A percentile compares a stretch with the other conserved stretches of the same genome.
Evolutionary conservation across 169 alveolate species (phyloP).

Genomic region (Babesia divergens): DNA sequence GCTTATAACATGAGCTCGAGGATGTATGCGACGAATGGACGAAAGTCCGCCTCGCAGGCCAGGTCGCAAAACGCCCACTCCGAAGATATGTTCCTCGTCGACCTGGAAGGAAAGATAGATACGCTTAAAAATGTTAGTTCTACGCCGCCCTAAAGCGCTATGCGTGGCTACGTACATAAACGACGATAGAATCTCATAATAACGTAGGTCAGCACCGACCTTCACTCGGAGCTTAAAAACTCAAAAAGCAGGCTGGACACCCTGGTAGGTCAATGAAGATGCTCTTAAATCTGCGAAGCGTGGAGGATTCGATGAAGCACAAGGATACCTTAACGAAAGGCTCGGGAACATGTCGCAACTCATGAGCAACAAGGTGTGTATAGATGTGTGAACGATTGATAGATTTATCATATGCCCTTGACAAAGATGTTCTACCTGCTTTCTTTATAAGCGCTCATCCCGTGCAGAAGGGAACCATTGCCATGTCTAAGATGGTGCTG

Average conservation of each 20-base stretch:
- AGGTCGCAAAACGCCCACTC: neutral
- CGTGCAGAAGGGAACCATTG: conserved; percentile 5
- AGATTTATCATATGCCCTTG: neutral
- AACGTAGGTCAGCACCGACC: conserved; percentile 54
- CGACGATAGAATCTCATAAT: neutral
- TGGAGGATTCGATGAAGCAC: conserved; percentile 57
- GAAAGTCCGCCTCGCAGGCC: conserved; percentile 29
- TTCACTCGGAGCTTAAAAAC: conserved; percentile 47
- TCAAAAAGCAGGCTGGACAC: conserved; percentile 32
- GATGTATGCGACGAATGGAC: conserved; percentile 15
- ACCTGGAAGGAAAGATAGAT: conserved; percentile 55
- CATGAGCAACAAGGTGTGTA: conserved; percentile 36
- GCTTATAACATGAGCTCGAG: neutral
- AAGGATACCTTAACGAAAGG: conserved; percentile 27
- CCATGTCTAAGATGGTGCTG: conserved; percentile 13
- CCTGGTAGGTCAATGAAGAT: conserved; percentile 13
- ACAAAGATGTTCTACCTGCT: neutral
- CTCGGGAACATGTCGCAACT: conserved; percentile 47
- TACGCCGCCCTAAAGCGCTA: neutral
- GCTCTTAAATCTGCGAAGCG: conserved; percentile 6
- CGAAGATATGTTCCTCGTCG: conserved; percentile 55
- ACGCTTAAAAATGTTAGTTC: conserved; percentile 42
- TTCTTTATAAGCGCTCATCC: neutral
- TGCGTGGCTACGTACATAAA: neutral
- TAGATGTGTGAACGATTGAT: neutral